phyloP scores from a whole-genome alignment of 768 basidiomycete species.

The Leucocoprinus birnbaumii region DNA sequence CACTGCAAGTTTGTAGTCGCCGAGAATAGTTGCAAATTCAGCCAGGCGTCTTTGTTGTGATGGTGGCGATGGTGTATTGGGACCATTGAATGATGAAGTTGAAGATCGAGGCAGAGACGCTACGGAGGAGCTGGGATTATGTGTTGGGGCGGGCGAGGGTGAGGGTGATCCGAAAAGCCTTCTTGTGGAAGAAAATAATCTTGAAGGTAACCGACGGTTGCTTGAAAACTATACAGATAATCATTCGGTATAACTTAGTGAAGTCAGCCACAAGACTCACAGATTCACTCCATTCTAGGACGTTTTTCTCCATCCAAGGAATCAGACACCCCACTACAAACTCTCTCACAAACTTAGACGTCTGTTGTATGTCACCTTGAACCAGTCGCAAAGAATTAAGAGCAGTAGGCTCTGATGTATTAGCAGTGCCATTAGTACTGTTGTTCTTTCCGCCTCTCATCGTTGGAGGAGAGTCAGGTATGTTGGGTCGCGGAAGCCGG shows the following conservation, averaged over 20 bases:
- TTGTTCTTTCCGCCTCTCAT: slow-evolving; percentile 6
- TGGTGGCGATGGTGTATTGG: slow-evolving; percentile 33
- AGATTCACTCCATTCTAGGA: slow-evolving; percentile 91
- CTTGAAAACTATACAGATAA: slow-evolving; percentile 11
- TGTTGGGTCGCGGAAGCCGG: slow-evolving; percentile 55
- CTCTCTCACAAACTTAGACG: slow-evolving; percentile 80
- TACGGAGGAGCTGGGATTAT: slow-evolving; percentile 37
- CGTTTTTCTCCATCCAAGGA: slow-evolving; percentile 96
- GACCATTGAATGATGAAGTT: slow-evolving; percentile 25
- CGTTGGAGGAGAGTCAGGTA: slow-evolving; percentile 28
- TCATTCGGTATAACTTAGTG: neutral
- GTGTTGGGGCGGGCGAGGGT: slow-evolving; percentile 41
- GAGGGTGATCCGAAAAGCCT: slow-evolving; percentile 72
- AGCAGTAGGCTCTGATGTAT: slow-evolving; percentile 21
- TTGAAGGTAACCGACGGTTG: slow-evolving; percentile 79
- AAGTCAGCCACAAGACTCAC: slow-evolving; percentile 32
- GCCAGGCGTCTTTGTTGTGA: slow-evolving; percentile 85
- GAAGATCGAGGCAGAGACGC: slow-evolving; percentile 37
- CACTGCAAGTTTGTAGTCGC: slow-evolving; percentile 84
- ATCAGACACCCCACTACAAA: slow-evolving; percentile 86
- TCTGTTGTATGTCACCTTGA: slow-evolving; percentile 72
- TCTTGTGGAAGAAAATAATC: slow-evolving; percentile 84
- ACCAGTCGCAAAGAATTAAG: slow-evolving; percentile 50
- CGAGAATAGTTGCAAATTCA: slow-evolving; percentile 91
- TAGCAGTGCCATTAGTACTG: slow-evolving; percentile 14